Evolutionary conservation across 1,284 basidiomycete species (phyloP).

Genomic region (Leccinum subspadiceum): DNA sequence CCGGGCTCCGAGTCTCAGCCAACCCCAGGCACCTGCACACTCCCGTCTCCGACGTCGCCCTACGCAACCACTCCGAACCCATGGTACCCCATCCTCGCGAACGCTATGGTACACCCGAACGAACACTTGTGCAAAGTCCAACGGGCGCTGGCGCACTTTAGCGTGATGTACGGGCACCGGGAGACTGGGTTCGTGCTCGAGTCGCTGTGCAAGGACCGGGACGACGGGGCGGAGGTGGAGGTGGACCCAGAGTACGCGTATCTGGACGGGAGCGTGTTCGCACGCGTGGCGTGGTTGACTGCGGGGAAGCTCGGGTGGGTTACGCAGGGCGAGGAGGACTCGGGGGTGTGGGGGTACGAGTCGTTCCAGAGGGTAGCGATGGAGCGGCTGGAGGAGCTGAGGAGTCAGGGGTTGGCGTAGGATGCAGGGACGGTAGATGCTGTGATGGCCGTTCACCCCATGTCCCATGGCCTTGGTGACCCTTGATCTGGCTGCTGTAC

Average conservation of each 20-base stretch:
- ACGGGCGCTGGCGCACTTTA: conserved; percentile 55
- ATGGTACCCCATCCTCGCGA: conserved; percentile 23
- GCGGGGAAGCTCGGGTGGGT: conserved; percentile 50
- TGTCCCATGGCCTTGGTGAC: too few relatives aligned
- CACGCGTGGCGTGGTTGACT: conserved; percentile 52
- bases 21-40: neutral
- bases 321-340: conserved; percentile 42
- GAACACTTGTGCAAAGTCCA: conserved; percentile 64
- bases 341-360: conserved; percentile 30
- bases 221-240: conserved; percentile 22
- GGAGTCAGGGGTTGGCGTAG: neutral
- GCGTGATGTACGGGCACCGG: conserved; percentile 45
- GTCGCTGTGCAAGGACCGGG: conserved; percentile 8
- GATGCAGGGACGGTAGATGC: neutral
- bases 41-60: neutral
- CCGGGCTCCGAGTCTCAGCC: neutral
- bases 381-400: conserved; percentile 19
- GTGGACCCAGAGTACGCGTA: conserved; percentile 36
- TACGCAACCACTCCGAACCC: neutral
- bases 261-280: conserved; percentile 61
- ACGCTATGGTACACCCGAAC: conserved; percentile 42
- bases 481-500: too few relatives aligned
- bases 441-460: too few relatives aligned
- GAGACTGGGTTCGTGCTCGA: conserved; percentile 36
- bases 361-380: conserved; percentile 28